Evolutionary conservation across 1,284 basidiomycete species (phyloP).

Genomic region (Ustilago loliicola): DNA sequence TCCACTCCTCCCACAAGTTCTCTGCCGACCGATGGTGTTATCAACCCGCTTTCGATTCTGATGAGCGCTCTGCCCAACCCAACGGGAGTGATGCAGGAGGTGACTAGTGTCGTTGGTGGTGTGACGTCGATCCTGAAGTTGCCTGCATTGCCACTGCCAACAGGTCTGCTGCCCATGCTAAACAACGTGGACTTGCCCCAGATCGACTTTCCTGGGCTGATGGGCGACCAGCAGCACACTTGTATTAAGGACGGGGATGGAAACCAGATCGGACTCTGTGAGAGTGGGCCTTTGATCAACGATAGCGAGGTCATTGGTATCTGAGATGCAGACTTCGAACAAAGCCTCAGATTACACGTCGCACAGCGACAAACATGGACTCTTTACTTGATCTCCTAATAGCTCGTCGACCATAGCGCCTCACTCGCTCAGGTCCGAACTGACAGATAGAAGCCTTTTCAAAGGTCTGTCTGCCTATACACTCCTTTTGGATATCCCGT

Average conservation of each 20-base stretch:
- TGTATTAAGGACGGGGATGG: slow-evolving; percentile 39
- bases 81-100: slow-evolving; percentile 18
- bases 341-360: background rate
- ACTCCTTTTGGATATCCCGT: slow-evolving; percentile 6
- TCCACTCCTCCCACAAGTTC: slow-evolving; percentile 13
- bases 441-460: background rate
- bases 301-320: slow-evolving; percentile 32
- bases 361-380: background rate
- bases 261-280: slow-evolving; percentile 37
- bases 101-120: slow-evolving; percentile 33
- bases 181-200: slow-evolving; percentile 27
- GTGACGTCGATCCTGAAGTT: slow-evolving; percentile 27
- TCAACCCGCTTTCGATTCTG: slow-evolving; percentile 37
- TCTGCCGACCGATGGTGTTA: slow-evolving; percentile 28
- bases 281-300: slow-evolving; percentile 31
- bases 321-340: background rate
- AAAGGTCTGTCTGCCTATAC: background rate
- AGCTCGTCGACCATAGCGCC: slow-evolving; percentile 11
- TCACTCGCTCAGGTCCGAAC: slow-evolving; percentile 17
- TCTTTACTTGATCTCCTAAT: background rate
- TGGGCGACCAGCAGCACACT: slow-evolving; percentile 30
- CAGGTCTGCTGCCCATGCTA: slow-evolving; percentile 33
- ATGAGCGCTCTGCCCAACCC: slow-evolving; percentile 29
- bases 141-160: slow-evolving; percentile 28
- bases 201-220: slow-evolving; percentile 29